phyloP scores from a whole-genome alignment of 257 asterid species.

The Echites panduratus region DNA sequence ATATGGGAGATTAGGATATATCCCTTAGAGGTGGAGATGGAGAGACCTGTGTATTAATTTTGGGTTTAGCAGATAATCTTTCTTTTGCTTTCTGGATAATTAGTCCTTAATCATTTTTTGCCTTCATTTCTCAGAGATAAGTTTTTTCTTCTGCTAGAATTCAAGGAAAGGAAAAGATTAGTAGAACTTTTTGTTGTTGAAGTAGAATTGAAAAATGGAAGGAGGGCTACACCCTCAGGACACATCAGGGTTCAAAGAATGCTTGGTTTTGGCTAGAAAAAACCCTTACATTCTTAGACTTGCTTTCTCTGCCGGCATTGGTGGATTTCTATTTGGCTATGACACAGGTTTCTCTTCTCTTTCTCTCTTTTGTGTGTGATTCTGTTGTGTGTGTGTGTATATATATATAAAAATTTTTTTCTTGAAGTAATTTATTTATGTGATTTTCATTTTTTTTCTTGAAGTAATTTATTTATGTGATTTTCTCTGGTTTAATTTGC shows the following conservation, averaged over 20 bases:
- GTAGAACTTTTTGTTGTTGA: neutral
- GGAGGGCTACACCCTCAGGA: constrained; percentile 22
- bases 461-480: neutral
- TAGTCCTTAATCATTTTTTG: too few species aligned
- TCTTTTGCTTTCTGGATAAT: too few species aligned
- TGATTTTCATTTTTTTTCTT: too few species aligned
- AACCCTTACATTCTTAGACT: constrained; percentile 23
- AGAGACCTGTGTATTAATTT: too few species aligned
- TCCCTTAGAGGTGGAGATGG: too few species aligned
- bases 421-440: neutral
- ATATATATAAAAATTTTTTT: neutral
- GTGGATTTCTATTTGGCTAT: constrained; percentile 28
- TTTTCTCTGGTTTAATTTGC: neutral
- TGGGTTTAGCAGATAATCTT: too few species aligned
- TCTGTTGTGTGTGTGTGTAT: neutral
- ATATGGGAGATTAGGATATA: too few species aligned
- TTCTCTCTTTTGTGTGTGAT: neutral
- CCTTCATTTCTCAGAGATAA: too few species aligned
- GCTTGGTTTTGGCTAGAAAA: constrained; percentile 4
- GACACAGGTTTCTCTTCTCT: constrained; percentile 15
- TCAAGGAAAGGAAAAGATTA: too few species aligned
- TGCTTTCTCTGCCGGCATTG: constrained; percentile 31
- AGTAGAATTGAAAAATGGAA: constrained; percentile 16
- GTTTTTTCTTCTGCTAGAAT: too few species aligned
- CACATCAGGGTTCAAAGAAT: constrained; percentile 17